Evolutionary conservation across 805 yeast species (phyloP).

Genomic region (Ogataea salicorniae): DNA sequence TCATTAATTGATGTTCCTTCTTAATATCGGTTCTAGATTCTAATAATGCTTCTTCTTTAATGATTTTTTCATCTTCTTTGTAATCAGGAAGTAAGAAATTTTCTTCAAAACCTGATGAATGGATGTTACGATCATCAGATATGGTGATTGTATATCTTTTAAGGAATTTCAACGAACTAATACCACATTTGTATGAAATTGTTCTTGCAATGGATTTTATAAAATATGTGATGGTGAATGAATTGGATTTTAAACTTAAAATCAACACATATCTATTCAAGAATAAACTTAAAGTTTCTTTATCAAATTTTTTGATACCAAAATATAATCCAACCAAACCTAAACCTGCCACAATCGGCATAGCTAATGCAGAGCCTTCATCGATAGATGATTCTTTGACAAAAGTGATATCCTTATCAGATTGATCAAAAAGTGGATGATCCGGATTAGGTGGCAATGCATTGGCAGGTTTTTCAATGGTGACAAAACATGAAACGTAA

Average conservation of each 20-base stretch:
- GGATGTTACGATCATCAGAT: constrained; percentile 32
- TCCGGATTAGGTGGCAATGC: constrained; percentile 29
- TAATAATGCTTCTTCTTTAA: constrained; percentile 23
- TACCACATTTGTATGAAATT: constrained; percentile 23
- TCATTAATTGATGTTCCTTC: constrained; percentile 30
- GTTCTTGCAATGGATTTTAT: constrained; percentile 26
- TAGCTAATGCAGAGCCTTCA: constrained; percentile 30
- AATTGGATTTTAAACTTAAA: constrained; percentile 31
- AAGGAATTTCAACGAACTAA: constrained; percentile 25
- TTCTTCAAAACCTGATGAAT: constrained; percentile 36
- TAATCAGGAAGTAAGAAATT: constrained; percentile 27
- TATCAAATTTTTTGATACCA: constrained; percentile 30
- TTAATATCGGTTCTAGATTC: constrained; percentile 19
- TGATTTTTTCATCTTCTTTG: constrained; percentile 27
- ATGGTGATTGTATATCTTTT: constrained; percentile 39
- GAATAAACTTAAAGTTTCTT: constrained; percentile 26
- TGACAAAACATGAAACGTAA: constrained; percentile 31
- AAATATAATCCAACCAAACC: constrained; percentile 36
- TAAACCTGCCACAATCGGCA: constrained; percentile 43
- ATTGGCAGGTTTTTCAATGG: constrained; percentile 28
- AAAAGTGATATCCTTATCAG: constrained; percentile 31
- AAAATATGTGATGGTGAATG: constrained; percentile 26
- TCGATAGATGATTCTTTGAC: constrained; percentile 14
- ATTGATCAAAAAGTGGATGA: constrained; percentile 38
- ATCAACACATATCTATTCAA: constrained; percentile 34